These are phyloP conservation scores for Lachnellula suecica DNA, from an alignment of 2,329 filamentous ascomycete species.

Conservation along the genomic window DNA sequence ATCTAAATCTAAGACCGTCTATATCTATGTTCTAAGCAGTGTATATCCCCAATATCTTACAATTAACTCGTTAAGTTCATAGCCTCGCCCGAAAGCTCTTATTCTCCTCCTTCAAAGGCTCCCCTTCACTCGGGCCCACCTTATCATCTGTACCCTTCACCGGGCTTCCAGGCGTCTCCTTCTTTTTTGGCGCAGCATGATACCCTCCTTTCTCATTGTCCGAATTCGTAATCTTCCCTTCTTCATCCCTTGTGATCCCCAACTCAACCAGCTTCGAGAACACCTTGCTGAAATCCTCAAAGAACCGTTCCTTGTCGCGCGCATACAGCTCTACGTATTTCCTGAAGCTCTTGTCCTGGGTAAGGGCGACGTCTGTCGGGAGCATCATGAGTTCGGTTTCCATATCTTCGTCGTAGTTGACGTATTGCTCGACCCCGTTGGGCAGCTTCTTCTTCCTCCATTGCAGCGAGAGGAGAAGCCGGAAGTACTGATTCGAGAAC, in stretches of 20 bases:
- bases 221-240: conserved; percentile 51
- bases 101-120: conserved; percentile 36
- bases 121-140: conserved; percentile 37
- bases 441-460: conserved; percentile 54
- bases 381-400: conserved; percentile 63
- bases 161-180: conserved; percentile 31
- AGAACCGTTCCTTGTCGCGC: conserved; percentile 60
- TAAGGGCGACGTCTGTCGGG: conserved; percentile 60
- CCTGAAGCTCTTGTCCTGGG: conserved; percentile 51
- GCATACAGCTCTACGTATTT: conserved; percentile 59
- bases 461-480: conserved; percentile 47
- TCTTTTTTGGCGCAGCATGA: conserved; percentile 56
- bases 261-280: conserved; percentile 62
- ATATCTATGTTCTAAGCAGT: conserved; percentile 3
- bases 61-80: conserved; percentile 14
- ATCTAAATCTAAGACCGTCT: conserved; percentile 10
- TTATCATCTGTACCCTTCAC: conserved; percentile 31
- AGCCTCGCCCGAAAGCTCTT: conserved; percentile 26
- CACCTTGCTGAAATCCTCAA: conserved; percentile 55
- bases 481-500: conserved; percentile 58
- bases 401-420: conserved; percentile 56
- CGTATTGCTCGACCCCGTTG: conserved; percentile 56
- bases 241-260: conserved; percentile 54
- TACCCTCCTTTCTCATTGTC: conserved; percentile 60
- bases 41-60: conserved; percentile 6